Evolutionary conservation across 768 basidiomycete species (phyloP), one percentile per base, ranked within the genome.

Genomic region (Tulasnella sp.): DNA sequence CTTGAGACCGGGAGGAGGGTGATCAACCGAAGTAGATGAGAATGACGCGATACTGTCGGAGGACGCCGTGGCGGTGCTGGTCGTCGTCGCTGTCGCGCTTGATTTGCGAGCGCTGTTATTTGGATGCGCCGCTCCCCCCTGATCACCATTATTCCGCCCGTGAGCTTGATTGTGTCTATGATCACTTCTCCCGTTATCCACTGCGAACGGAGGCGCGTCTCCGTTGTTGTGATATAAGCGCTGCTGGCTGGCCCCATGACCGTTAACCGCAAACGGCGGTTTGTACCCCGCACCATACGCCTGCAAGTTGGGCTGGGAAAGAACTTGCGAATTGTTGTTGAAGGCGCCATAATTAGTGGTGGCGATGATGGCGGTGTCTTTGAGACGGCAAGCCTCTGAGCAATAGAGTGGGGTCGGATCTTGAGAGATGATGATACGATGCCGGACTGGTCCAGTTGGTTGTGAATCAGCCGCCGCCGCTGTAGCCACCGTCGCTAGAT

Each of bases 391-490:
- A 66, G 83, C 78, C 62, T 87, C 84, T 0, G 87, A 89, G 71
- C 87, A 91, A 72, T 91, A 90, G 60, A 90, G 77, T 19, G 87
- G 87, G 1, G 79, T 81, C n/a, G 85, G 87, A 1, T 76, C 75
- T 68, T 85, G 85, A 72, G 87, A 85, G 72, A 89, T 88, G 71
- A 87, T 75, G 10, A 81, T 80, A 48, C 81, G 81, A 44, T 78
- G 29, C 75, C 67, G 80, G 45, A 73, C 60, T 1, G 73, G 73
- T 25, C 10, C 12, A 8, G 44, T 9, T 19, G 45, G 43, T 53
- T 25, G 51, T 21, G 51, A 25, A 25, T 34, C 46, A 29, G 46
- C 21, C 21, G 55, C 44, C 21, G 55, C 45, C 5, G 55, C 8
- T 8, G 45, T 29, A 1, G 8, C 46, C 5, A 8, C 43, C 10